Conservation (phyloP, 306 rosid species). For the Alnus glutinosa region DNA sequence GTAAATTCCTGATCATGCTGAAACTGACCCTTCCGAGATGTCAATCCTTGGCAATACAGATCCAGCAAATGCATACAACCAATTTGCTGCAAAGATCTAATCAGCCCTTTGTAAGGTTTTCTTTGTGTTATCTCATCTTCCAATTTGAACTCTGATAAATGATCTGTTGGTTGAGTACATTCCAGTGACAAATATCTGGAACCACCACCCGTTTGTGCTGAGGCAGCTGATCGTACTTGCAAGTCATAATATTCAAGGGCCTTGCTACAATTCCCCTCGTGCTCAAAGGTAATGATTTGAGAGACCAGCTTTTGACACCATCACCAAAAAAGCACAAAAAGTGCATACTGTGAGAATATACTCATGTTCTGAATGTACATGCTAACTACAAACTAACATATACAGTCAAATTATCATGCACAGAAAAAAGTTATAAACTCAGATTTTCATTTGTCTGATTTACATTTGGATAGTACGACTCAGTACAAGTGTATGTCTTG, state of each 20-base stretch:
- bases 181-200: slow-evolving; percentile 42
- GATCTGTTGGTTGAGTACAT: slow-evolving; percentile 38
- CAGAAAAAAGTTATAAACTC: not conserved
- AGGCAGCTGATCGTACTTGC: slow-evolving; percentile 71
- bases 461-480: not conserved
- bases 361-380: not conserved
- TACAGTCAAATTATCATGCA: not conserved
- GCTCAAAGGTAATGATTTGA: slow-evolving; percentile 85
- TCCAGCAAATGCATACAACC: slow-evolving; percentile 88
- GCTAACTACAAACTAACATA: not conserved
- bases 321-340: slow-evolving; percentile 32
- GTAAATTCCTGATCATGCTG: slow-evolving; percentile 83
- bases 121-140: slow-evolving; percentile 49
- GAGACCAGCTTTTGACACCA: slow-evolving; percentile 61
- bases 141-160: slow-evolving; percentile 35
- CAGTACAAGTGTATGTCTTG: not conserved
- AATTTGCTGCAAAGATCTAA: slow-evolving; percentile 83
- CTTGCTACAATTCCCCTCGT: slow-evolving; percentile 97
- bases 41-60: slow-evolving; percentile 86
- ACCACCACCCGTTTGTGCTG: slow-evolving; percentile 38
- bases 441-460: not conserved
- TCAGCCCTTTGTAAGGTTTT: slow-evolving; percentile 78
- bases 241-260: slow-evolving; percentile 93
- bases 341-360: slow-evolving; percentile 22
- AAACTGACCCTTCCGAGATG: slow-evolving; percentile 59